phyloP scores from a whole-genome alignment of 2,329 filamentous ascomycete species.

The Fusarium burgessii region DNA sequence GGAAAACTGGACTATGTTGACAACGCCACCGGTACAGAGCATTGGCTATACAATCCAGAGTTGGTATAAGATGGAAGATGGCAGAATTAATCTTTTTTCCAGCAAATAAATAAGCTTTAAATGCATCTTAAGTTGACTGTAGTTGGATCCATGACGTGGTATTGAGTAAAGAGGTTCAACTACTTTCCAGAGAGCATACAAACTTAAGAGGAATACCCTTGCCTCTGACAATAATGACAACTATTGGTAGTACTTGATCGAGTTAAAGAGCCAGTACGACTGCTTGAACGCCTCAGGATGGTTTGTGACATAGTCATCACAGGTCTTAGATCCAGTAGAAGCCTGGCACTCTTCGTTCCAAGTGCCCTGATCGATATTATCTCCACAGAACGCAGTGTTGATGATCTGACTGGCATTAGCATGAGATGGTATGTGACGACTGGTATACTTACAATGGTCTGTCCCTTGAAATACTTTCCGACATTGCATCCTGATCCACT shows the following conservation, averaged over 20 bases:
- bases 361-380: slow-evolving; percentile 48
- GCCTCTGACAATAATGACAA: accelerated
- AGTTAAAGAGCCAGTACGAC: slow-evolving; percentile 19
- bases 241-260: slow-evolving; percentile 15
- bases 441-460: slow-evolving; percentile 3
- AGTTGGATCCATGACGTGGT: background rate
- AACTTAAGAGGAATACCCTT: accelerated
- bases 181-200: too few relatives aligned
- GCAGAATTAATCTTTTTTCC: too few relatives aligned
- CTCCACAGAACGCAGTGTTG: slow-evolving; percentile 83
- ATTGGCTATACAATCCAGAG: slow-evolving; percentile 2
- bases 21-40: background rate
- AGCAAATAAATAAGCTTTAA: too few relatives aligned
- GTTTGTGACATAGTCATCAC: slow-evolving; percentile 74
- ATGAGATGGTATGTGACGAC: accelerated
- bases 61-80: accelerated
- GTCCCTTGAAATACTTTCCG: slow-evolving; percentile 66
- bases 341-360: slow-evolving; percentile 30
- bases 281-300: slow-evolving; percentile 61
- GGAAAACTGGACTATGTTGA: slow-evolving; percentile 13
- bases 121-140: background rate
- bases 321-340: slow-evolving; percentile 62
- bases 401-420: slow-evolving; percentile 54
- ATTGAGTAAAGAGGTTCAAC: background rate
- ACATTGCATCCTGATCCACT: slow-evolving; percentile 75